Evolutionary conservation across 2,329 filamentous ascomycete genomes (phyloP).

Genomic region (Trichoderma cornu-damae): DNA sequence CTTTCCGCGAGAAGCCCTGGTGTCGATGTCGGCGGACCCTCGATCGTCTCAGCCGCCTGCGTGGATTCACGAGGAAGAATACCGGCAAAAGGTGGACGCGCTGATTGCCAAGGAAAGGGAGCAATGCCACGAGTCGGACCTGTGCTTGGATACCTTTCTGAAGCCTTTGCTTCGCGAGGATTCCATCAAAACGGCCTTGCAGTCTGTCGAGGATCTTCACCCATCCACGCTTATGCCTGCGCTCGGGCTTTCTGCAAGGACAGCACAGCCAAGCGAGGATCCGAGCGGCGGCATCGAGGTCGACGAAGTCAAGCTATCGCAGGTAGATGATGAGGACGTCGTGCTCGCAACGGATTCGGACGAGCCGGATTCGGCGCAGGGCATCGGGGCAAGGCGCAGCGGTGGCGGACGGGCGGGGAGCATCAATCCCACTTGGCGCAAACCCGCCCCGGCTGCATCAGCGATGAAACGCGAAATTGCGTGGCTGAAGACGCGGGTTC

Average conservation of each 20-base stretch:
- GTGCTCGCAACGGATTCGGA: neutral
- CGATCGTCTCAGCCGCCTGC: slow-evolving; percentile 66
- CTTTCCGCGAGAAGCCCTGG: slow-evolving; percentile 73
- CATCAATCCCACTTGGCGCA: neutral
- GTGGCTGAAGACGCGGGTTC: neutral
- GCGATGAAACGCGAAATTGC: neutral
- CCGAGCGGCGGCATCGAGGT: slow-evolving; percentile 51
- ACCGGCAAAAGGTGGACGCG: slow-evolving; percentile 56
- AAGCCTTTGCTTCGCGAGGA: slow-evolving; percentile 48
- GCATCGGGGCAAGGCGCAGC: neutral
- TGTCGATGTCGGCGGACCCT: slow-evolving; percentile 83
- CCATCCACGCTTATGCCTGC: slow-evolving; percentile 56
- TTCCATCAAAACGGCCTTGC: slow-evolving; percentile 66
- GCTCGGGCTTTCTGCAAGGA: slow-evolving; percentile 41
- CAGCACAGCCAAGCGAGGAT: slow-evolving; percentile 35
- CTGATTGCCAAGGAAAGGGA: slow-evolving; percentile 61
- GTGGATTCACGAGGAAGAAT: slow-evolving; percentile 93
- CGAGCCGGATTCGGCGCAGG: neutral
- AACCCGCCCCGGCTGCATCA: neutral
- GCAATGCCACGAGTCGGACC: slow-evolving; percentile 34
- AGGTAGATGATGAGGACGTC: slow-evolving; percentile 46
- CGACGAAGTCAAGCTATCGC: slow-evolving; percentile 56
- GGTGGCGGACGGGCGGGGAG: neutral
- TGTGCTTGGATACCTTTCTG: slow-evolving; percentile 64
- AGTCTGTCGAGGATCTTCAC: slow-evolving; percentile 85